A percentile compares a stretch with the other conserved stretches of the same genome.
Conservation (phyloP, 805 yeast genomes). For the Myxozyma mucilagina region DNA sequence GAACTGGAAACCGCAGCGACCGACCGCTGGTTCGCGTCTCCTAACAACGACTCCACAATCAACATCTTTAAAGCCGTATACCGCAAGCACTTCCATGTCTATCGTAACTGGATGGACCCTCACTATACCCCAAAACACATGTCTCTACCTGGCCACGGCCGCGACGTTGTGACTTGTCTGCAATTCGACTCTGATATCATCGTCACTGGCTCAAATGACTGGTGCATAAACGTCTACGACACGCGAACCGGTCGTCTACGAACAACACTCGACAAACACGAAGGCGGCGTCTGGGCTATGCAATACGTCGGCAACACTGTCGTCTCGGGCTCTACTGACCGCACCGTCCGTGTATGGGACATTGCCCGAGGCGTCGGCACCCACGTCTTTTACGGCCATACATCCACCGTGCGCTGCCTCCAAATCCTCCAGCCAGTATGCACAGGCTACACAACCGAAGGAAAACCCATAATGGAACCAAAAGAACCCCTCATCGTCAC, state of each 20-base stretch:
- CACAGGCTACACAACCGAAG: constrained; percentile 57
- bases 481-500: constrained; percentile 71
- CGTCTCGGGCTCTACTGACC: constrained; percentile 92
- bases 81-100: constrained; percentile 57
- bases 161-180: constrained; percentile 76
- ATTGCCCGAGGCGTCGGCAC: constrained; percentile 81
- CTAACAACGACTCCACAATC: too few relatives aligned
- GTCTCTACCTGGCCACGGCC: constrained; percentile 67
- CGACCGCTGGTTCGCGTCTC: too few relatives aligned
- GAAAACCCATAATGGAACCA: constrained; percentile 59
- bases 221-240: constrained; percentile 75
- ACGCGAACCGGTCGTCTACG: constrained; percentile 68
- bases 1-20: constrained; percentile 49
- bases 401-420: constrained; percentile 81
- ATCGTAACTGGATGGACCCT: constrained; percentile 80
- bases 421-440: constrained; percentile 48
- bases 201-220: constrained; percentile 90
- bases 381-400: constrained; percentile 87
- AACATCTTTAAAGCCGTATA: constrained; percentile 57
- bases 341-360: constrained; percentile 94
- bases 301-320: constrained; percentile 76
- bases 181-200: constrained; percentile 90
- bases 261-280: constrained; percentile 76
- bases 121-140: constrained; percentile 64
- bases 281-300: constrained; percentile 98